Evolutionary conservation across 768 basidiomycete species (phyloP).

Genomic region (Cystofilobasidium macerans): DNA sequence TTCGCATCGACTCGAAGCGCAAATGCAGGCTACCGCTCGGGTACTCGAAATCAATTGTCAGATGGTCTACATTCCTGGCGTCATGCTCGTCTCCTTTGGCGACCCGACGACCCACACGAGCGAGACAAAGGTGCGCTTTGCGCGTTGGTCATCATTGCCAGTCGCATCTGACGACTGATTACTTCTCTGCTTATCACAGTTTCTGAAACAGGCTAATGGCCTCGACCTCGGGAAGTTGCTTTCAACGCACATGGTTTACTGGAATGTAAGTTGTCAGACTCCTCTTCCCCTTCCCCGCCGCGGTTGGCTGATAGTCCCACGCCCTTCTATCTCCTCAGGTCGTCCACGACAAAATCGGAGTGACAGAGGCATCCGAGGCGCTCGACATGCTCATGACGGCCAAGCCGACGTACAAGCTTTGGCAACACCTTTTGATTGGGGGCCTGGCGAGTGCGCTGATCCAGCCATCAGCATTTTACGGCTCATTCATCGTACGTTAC

Average conservation of each 20-base stretch:
- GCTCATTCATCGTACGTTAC: slow-evolving; percentile 50
- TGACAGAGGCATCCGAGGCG: slow-evolving; percentile 57
- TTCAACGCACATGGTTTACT: slow-evolving; percentile 60
- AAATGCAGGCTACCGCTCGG: slow-evolving; percentile 73
- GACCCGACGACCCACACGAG: slow-evolving; percentile 68
- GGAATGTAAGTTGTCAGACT: slow-evolving; percentile 45
- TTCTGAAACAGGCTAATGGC: slow-evolving; percentile 38
- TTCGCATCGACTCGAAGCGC: slow-evolving; percentile 85
- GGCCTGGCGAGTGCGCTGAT: slow-evolving; percentile 67
- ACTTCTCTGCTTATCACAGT: slow-evolving; percentile 17
- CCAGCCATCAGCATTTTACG: slow-evolving; percentile 56
- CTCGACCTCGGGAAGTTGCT: slow-evolving; percentile 68
- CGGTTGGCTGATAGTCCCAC: no score
- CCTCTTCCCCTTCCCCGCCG: neutral
- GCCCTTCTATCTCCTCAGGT: slow-evolving; percentile 41
- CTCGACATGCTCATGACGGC: slow-evolving; percentile 63
- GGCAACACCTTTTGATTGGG: slow-evolving; percentile 58
- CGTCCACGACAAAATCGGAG: slow-evolving; percentile 69
- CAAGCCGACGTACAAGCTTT: slow-evolving; percentile 46
- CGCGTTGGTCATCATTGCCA: no score
- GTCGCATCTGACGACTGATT: no score
- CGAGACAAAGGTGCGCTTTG: slow-evolving; percentile 48
- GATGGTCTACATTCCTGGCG: slow-evolving; percentile 51
- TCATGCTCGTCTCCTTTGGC: slow-evolving; percentile 71
- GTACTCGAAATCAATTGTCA: slow-evolving; percentile 86